Evolutionary conservation across 495 filamentous ascomycete species (phyloP).

Genomic region (Neurospora tetrasperma): DNA sequence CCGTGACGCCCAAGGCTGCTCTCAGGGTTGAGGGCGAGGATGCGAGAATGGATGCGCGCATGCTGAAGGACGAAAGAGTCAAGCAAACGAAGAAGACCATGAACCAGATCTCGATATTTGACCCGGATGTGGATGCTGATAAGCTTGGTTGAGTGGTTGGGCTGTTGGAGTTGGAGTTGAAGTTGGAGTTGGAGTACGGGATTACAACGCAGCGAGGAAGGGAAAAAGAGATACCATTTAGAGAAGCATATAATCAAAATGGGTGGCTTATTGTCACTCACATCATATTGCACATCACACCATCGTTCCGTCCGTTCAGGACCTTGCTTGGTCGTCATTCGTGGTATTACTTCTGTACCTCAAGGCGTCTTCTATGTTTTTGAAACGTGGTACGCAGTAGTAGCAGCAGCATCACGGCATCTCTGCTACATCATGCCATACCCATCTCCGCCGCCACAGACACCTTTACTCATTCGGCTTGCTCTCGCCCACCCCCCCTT

Average conservation of each 20-base stretch:
- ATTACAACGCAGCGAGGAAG: not conserved
- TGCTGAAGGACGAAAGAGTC: conserved; percentile 89
- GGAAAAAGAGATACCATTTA: not conserved
- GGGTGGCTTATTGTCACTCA: not conserved
- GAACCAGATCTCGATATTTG: conserved; percentile 34
- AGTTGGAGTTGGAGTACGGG: not conserved
- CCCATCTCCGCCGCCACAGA: conserved; percentile 3
- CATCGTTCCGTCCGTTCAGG: not conserved
- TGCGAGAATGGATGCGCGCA: conserved; percentile 68
- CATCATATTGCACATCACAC: not conserved
- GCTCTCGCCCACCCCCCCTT: not conserved
- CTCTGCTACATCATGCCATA: not conserved
- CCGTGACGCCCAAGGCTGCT: conserved; percentile 65
- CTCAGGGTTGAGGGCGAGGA: conserved; percentile 86
- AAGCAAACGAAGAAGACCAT: conserved; percentile 48
- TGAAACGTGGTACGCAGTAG: not conserved
- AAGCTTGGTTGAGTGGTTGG: conserved; percentile 52
- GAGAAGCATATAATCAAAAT: not conserved
- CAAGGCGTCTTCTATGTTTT: not conserved
- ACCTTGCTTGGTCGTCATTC: not conserved
- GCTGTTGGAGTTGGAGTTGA: not conserved
- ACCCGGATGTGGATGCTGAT: conserved; percentile 59
- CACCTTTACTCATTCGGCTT: not conserved
- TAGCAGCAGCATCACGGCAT: not conserved
- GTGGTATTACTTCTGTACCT: conserved; percentile 1